A percentile compares a stretch with the other conserved stretches of the same genome.
phyloP scores from a whole-genome alignment of 768 basidiomycete species.

The Tulasnella sp. region DNA sequence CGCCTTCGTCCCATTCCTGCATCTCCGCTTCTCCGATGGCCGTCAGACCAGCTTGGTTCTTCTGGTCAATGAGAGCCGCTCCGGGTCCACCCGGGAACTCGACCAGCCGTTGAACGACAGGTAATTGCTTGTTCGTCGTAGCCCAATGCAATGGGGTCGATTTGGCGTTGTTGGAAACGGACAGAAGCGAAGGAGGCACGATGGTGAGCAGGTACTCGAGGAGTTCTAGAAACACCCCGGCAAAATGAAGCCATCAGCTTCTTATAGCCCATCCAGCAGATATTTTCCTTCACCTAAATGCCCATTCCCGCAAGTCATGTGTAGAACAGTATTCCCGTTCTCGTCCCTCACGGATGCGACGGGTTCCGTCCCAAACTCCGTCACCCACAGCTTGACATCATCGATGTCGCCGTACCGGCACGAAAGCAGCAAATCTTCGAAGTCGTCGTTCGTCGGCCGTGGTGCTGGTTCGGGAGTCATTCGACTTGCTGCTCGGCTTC shows the following conservation, averaged over 20 bases:
- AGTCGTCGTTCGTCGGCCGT: conserved; percentile 38
- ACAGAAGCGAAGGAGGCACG: conserved; percentile 51
- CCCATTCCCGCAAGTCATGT: conserved; percentile 88
- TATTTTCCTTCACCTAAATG: conserved; percentile 61
- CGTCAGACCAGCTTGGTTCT: conserved; percentile 66
- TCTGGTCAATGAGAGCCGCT: conserved; percentile 65
- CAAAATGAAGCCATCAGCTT: not conserved
- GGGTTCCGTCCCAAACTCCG: conserved; percentile 50
- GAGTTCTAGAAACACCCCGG: conserved; percentile 51
- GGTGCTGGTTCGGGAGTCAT: conserved; percentile 18
- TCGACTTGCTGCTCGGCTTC: not conserved
- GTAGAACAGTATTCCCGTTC: conserved; percentile 72
- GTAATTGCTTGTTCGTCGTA: conserved; percentile 73
- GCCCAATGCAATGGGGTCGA: conserved; percentile 95
- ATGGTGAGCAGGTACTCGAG: conserved; percentile 70
- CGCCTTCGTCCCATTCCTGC: conserved; percentile 78
- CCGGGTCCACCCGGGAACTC: conserved; percentile 56
- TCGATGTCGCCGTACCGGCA: conserved; percentile 86
- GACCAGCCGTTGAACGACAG: conserved; percentile 57
- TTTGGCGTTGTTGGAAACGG: conserved; percentile 61
- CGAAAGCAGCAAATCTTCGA: conserved; percentile 71
- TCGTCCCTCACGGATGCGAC: conserved; percentile 61
- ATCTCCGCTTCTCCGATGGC: conserved; percentile 80
- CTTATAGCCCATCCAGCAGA: not conserved
- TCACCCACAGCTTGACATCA: conserved; percentile 65